Percentiles rank a stretch among this genome's conserved stretches.
Evolutionary conservation across 352 stramenopile species (phyloP).

Genomic region (Blastocystis sp.): DNA sequence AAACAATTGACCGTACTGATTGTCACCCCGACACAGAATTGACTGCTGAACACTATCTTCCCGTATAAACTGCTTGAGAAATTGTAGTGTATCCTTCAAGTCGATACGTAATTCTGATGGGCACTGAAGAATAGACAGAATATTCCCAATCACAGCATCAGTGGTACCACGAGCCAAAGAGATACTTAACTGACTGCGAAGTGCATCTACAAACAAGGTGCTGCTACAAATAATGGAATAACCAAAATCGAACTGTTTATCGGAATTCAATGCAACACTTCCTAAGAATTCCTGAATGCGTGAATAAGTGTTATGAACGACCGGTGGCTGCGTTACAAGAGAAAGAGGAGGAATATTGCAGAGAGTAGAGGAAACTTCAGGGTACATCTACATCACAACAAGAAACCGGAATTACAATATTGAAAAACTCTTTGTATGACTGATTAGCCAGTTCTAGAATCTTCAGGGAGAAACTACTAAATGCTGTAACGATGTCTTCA

Average conservation of each 20-base stretch:
- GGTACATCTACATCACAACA: not conserved
- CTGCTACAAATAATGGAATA: not conserved
- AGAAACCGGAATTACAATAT: not conserved
- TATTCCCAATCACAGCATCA: constrained; percentile 20
- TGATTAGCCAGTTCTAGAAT: not conserved
- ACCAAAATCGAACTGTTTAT: not conserved
- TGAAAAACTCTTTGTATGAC: not conserved
- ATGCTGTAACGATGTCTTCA: not conserved
- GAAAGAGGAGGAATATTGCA: constrained; percentile 25
- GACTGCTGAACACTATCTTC: not conserved
- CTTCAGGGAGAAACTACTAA: not conserved
- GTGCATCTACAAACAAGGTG: not conserved
- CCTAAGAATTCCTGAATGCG: constrained; percentile 8
- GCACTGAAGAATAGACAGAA: not conserved
- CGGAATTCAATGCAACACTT: not conserved
- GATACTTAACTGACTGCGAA: constrained; percentile 12
- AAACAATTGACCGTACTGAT: not conserved
- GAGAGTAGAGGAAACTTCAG: not conserved
- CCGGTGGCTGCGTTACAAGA: not conserved
- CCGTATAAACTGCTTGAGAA: not conserved
- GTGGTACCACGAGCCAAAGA: not conserved
- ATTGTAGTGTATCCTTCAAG: not conserved
- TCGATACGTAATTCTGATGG: not conserved
- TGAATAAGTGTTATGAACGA: constrained; percentile 36
- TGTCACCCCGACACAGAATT: not conserved